Base-by-base conservation (phyloP, 1,139 yeast genomes). In the Suhomyces terraborum region DNA sequence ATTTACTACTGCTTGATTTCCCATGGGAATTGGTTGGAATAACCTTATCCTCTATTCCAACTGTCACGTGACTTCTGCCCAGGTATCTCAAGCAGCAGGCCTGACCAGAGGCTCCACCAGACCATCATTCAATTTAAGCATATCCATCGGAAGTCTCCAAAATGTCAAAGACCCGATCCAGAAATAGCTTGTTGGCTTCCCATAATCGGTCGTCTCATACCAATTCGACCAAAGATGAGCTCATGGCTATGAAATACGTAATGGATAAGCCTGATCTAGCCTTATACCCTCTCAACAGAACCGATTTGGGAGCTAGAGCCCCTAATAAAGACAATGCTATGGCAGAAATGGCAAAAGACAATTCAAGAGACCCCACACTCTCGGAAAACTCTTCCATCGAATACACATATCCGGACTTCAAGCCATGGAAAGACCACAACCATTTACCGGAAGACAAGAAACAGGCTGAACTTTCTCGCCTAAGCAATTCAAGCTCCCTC, bases 371-470 rank as follows among this genome's bases (percentile, higher is more conserved):
- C 2, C 18, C 19, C 9, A 27, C 8, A 6, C 26, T 16, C n/a
- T 4, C 12, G 14, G 35, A 36, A 6, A 3, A 12, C 9, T 5
- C 25, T n/a, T 8, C 4, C 2, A 4, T 8, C 3, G 31, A 32
- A 16, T 32, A 4, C 35, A 64, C 75, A 2, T 84, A 76, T 54
- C 96, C 96, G 1, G 96, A 88, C 62, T 88, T 81, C 58, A 69
- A 69, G 42, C 88, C 94, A 0, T 88, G 96, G 96, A 67, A 70
- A 40, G 91, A 84, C 53, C 75, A 77, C 8, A 56, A 75, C 4
- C 75, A 73, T 28, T 80, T 84, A 41, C 80, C 73, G 0, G 66
- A 50, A 52, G 54, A 51, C 3, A 47, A 54, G 40, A 47, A 55
- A 7, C 56, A 54, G 34, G 51, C 48, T 17, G 69, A 64, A 27